phyloP scores from a whole-genome alignment of 2,329 filamentous ascomycete genomes.

The Zelopaecilomyces penicillatus region DNA sequence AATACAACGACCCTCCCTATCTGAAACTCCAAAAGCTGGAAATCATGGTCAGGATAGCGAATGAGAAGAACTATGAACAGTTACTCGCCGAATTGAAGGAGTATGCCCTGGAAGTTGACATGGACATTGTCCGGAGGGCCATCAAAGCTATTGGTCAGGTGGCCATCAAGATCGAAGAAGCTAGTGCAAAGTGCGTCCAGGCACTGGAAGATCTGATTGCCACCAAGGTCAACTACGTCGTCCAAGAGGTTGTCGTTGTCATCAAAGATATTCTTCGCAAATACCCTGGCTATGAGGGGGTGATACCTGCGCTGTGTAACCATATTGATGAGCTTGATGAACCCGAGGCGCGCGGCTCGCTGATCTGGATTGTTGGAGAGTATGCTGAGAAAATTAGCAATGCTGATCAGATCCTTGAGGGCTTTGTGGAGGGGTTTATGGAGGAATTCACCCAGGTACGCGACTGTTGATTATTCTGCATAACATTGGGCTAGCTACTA shows the following conservation, averaged over 20 bases:
- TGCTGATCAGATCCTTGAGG: slow-evolving; percentile 84
- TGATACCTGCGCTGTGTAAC: slow-evolving; percentile 92
- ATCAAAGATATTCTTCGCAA: slow-evolving; percentile 98
- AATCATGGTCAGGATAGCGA: slow-evolving; percentile 98
- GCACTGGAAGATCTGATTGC: slow-evolving; percentile 88
- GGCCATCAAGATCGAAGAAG: slow-evolving; percentile 94
- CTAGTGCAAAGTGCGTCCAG: slow-evolving; percentile 92
- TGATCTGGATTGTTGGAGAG: slow-evolving; percentile 99
- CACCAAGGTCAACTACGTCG: slow-evolving; percentile 97
- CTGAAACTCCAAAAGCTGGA: slow-evolving; percentile 96
- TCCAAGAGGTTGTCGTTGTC: slow-evolving; percentile 96
- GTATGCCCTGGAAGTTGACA: slow-evolving; percentile 95
- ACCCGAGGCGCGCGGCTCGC: slow-evolving; percentile 75
- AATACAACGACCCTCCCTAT: slow-evolving; percentile 97
- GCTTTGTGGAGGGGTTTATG: slow-evolving; percentile 89
- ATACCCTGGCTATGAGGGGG: slow-evolving; percentile 95
- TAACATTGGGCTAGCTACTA: background rate
- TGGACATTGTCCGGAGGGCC: slow-evolving; percentile 93
- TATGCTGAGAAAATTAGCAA: slow-evolving; percentile 99
- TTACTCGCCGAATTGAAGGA: slow-evolving; percentile 91
- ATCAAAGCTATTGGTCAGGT: slow-evolving; percentile 96
- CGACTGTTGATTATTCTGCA: slow-evolving; percentile 2
- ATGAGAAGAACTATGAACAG: slow-evolving; percentile 93
- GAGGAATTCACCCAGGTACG: slow-evolving; percentile 90
- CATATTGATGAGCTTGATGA: slow-evolving; percentile 97